A percentile compares a stretch with the other conserved stretches of the same genome.
phyloP scores from a whole-genome alignment of 169 alveolate genomes.

The Blepharisma undulans region DNA sequence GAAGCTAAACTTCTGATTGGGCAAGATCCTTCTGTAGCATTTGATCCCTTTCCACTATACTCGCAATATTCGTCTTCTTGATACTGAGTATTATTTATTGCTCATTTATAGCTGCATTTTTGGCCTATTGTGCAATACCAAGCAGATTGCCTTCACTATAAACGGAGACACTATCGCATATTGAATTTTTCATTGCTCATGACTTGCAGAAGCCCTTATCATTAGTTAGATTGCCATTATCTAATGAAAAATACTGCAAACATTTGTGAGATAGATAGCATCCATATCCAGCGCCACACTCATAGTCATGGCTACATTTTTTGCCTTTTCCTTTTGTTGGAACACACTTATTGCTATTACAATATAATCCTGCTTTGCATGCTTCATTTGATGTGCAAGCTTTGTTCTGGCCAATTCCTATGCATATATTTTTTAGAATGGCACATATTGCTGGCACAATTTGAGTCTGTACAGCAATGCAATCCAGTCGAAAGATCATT shows the following conservation, averaged over 20 bases:
- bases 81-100: background rate
- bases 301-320: background rate
- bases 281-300: background rate
- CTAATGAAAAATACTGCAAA: background rate
- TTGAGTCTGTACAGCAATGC: too few species aligned
- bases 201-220: background rate
- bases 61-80: background rate
- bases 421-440: too few species aligned
- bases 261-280: background rate
- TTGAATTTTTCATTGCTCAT: background rate
- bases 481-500: too few species aligned
- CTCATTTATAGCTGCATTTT: background rate
- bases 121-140: background rate
- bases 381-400: background rate
- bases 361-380: background rate
- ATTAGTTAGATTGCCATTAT: background rate
- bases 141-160: background rate
- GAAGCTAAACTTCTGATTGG: background rate
- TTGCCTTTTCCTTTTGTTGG: background rate
- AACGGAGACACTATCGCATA: background rate
- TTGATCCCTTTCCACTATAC: background rate
- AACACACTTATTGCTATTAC: background rate
- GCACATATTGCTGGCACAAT: too few species aligned
- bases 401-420: too few species aligned
- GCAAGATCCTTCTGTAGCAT: constrained; percentile 6